Evolutionary conservation across 805 yeast genomes (phyloP), one percentile per base, ranked within the genome.

Genomic region (Kodamaea kaohsiungensis): DNA sequence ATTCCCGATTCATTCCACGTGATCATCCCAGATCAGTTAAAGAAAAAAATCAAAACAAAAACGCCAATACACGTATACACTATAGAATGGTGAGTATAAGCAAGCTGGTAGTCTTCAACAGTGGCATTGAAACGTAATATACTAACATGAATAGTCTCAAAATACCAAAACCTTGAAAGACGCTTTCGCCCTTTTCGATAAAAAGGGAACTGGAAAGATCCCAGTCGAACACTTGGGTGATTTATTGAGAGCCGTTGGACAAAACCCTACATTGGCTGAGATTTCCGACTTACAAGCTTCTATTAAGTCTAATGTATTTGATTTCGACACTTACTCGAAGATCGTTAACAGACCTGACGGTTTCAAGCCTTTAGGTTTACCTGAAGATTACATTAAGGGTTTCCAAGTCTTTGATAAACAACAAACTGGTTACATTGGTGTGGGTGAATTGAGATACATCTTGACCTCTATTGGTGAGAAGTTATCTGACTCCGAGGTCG

Each of bases 381-480:
- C 96, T 43, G 90, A 81, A 58, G 99, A 95, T 71, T 95, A 93
- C 72, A 84, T 95, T 67, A 89, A 93, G 68, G 81, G 81, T 0
- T 95, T 95, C 83, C 98, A 95, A 76, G 98, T 95, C 5, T 95
- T 95, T 64, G 99, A 95, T 76, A 95, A 93, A 77, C 96, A 91
- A 61, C 84, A 88, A 59, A 88, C 97, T 16, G 99, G 99, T 4
- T 89, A 87, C 75, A 95, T 95, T 63, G 96, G 98, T 42, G 96
- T 95, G 46, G 99, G 99, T 54, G 98, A 95, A 75, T 82, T 95
- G 65, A 85, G 96, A 70, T 95, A 95, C 74, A 91, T 95, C 70
- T 80, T 95, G 67, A 95, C 99, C 35, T 88, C 97, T 6, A 86
- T 95, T 63, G 99, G 99, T 56, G 99, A 95, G 74, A 92, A 92